Evolutionary conservation across 1,284 basidiomycete species (phyloP).

Genomic region (Porodaedalea pini): DNA sequence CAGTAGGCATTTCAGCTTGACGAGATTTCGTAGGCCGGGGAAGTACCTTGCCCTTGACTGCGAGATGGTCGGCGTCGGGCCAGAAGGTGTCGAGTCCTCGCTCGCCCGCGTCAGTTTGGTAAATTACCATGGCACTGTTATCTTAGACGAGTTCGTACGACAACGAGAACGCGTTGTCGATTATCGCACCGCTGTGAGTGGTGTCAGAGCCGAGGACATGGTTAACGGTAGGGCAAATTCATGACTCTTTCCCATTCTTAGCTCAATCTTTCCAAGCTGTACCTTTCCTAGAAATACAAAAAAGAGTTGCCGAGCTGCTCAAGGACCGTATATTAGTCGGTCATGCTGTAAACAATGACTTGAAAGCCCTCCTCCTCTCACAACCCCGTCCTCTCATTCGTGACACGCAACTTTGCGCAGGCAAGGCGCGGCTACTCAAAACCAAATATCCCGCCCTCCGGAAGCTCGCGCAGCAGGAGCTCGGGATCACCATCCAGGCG

Average conservation of each 20-base stretch:
- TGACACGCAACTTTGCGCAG: slow-evolving; percentile 76
- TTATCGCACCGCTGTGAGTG: slow-evolving; percentile 90
- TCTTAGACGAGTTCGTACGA: slow-evolving; percentile 84
- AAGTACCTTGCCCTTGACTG: slow-evolving; percentile 88
- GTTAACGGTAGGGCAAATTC: slow-evolving; percentile 49
- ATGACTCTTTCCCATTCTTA: not conserved
- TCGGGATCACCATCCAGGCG: slow-evolving; percentile 82
- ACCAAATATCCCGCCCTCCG: slow-evolving; percentile 74
- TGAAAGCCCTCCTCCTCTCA: slow-evolving; percentile 86
- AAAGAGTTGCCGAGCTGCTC: slow-evolving; percentile 73
- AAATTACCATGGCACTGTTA: slow-evolving; percentile 81
- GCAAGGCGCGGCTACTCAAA: slow-evolving; percentile 55
- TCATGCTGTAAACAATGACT: slow-evolving; percentile 90
- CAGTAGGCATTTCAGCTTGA: not conserved
- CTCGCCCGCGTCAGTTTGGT: slow-evolving; percentile 91
- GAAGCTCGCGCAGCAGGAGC: slow-evolving; percentile 77
- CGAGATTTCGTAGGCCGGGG: slow-evolving; percentile 50
- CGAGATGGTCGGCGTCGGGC: slow-evolving; percentile 96
- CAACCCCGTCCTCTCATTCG: slow-evolving; percentile 79
- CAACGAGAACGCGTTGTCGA: slow-evolving; percentile 90
- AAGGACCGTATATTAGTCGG: slow-evolving; percentile 87
- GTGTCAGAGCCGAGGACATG: slow-evolving; percentile 79
- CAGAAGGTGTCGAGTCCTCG: slow-evolving; percentile 75
- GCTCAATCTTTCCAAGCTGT: slow-evolving; percentile 47
- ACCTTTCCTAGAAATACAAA: slow-evolving; percentile 79